Conservation (phyloP, 345 rosid genomes). For the Populus deltoides region DNA sequence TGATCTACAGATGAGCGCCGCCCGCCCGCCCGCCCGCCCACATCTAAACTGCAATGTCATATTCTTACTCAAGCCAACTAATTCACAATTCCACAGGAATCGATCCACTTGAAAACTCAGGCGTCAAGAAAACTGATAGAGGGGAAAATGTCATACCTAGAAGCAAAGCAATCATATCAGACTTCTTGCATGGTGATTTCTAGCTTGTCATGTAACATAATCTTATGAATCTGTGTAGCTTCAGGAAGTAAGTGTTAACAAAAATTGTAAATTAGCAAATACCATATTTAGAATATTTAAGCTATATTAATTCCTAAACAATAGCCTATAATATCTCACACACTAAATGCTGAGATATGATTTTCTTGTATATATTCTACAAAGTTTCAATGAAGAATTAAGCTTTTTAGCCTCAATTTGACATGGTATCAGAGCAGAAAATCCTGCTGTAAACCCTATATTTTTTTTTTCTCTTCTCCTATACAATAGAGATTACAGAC, state of each 20-base stretch:
- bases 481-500: too few species aligned
- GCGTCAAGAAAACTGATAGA: neutral
- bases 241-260: conserved; percentile 39
- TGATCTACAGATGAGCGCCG: neutral
- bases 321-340: neutral
- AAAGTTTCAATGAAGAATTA: too few species aligned
- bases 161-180: conserved; percentile 34
- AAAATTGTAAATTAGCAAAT: too few species aligned
- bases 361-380: too few species aligned
- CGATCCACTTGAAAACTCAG: neutral
- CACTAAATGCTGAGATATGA: too few species aligned
- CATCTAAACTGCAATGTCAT: neutral
- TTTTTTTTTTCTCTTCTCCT: too few species aligned
- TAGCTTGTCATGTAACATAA: conserved; percentile 38
- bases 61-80: neutral
- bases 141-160: conserved; percentile 29
- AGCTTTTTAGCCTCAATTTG: too few species aligned
- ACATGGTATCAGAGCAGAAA: too few species aligned
- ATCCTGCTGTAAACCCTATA: too few species aligned
- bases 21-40: neutral
- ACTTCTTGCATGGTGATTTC: conserved; percentile 45
- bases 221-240: conserved; percentile 38
- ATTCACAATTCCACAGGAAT: neutral
- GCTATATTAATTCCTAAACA: too few species aligned
- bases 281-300: neutral